Evolutionary conservation across 2,329 filamentous ascomycete genomes (phyloP).

Genomic region (Penicillium sp.): DNA sequence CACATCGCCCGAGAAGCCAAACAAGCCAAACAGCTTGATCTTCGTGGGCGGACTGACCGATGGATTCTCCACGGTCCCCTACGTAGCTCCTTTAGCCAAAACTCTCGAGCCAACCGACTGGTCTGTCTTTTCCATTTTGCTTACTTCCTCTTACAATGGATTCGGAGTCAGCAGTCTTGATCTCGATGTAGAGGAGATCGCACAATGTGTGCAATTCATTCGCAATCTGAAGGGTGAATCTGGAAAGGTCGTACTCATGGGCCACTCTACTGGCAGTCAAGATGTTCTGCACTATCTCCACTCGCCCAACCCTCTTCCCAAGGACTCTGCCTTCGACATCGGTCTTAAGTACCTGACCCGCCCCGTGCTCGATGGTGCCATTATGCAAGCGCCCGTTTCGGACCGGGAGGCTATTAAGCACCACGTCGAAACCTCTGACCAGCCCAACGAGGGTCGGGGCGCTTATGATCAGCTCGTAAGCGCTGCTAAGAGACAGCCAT

Average conservation of each 20-base stretch:
- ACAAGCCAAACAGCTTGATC: slow-evolving; percentile 51
- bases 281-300: slow-evolving; percentile 66
- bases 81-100: slow-evolving; percentile 51
- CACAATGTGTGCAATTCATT: slow-evolving; percentile 53
- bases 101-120: slow-evolving; percentile 52
- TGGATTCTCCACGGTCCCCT: slow-evolving; percentile 56
- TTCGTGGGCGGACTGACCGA: slow-evolving; percentile 62
- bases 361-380: slow-evolving; percentile 67
- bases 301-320: slow-evolving; percentile 40
- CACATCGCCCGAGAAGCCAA: slow-evolving; percentile 19
- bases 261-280: slow-evolving; percentile 69
- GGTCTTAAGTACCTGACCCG: slow-evolving; percentile 39
- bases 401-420: slow-evolving; percentile 66
- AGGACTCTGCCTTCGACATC: slow-evolving; percentile 23
- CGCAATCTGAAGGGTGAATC: slow-evolving; percentile 33
- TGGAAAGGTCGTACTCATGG: slow-evolving; percentile 65
- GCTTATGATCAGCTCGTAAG: slow-evolving; percentile 36
- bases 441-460: slow-evolving; percentile 21
- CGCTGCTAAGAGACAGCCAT: slow-evolving; percentile 31
- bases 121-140: slow-evolving; percentile 53
- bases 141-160: slow-evolving; percentile 54
- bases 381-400: slow-evolving; percentile 77
- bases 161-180: slow-evolving; percentile 57
- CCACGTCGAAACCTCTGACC: slow-evolving; percentile 15
- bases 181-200: slow-evolving; percentile 57